These are phyloP conservation scores for Zygosaccharomyces kombuchaensis DNA, from an alignment of 805 yeast genomes.

Conservation along the genomic window DNA sequence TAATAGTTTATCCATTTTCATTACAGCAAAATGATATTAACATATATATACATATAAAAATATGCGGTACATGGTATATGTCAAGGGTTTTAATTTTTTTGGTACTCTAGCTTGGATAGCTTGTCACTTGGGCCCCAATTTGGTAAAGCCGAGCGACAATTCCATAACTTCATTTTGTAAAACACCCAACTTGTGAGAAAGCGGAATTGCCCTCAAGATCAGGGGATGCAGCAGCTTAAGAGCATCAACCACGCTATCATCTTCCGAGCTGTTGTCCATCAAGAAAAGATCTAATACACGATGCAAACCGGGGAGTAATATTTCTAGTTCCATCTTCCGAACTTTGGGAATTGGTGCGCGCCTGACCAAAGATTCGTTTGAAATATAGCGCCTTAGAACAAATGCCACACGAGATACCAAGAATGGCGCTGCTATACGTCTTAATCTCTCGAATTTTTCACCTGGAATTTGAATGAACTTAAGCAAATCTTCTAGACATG, in stretches of 20 bases:
- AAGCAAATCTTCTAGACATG: conserved; percentile 54
- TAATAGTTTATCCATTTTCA: background rate
- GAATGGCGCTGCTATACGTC: conserved; percentile 40
- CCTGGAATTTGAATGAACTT: conserved; percentile 35
- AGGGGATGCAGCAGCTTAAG: conserved; percentile 28
- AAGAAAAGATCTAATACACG: conserved; percentile 22
- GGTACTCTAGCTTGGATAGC: background rate
- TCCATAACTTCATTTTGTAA: conserved; percentile 28
- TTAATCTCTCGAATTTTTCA: conserved; percentile 18
- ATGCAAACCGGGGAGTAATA: conserved; percentile 43
- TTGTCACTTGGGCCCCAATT: conserved; percentile 12
- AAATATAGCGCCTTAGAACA: conserved; percentile 56
- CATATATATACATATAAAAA: background rate
- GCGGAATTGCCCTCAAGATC: conserved; percentile 32
- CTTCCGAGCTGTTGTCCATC: background rate
- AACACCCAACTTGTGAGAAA: conserved; percentile 31
- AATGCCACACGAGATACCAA: conserved; percentile 56
- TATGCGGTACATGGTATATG: background rate
- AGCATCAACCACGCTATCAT: conserved; percentile 10
- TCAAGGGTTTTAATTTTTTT: background rate
- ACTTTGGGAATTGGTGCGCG: conserved; percentile 62
- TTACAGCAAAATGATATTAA: background rate
- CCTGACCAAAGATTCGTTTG: conserved; percentile 56
- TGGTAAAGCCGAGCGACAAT: conserved; percentile 29
- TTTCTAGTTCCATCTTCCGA: conserved; percentile 58